Conservation (phyloP, 2,329 filamentous ascomycete species). For the Ophiostoma ips region DNA sequence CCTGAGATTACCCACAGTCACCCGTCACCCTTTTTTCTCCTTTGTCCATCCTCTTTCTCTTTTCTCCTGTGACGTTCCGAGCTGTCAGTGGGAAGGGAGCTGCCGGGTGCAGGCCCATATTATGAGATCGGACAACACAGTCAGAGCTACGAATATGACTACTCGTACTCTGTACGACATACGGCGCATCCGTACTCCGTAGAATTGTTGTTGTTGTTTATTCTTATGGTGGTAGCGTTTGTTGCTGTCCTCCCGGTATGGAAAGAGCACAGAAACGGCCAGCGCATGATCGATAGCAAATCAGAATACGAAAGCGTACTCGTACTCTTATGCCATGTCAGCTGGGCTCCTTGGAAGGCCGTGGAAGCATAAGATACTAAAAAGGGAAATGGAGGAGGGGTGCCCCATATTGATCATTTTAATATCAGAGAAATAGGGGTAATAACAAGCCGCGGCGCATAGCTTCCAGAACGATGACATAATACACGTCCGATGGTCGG, state of each 20-base stretch:
- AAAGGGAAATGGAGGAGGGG: too few species aligned
- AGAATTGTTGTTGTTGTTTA: too few species aligned
- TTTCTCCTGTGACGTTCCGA: background rate
- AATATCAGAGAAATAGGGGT: slow-evolving; percentile 10
- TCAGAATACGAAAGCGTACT: too few species aligned
- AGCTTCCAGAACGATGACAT: slow-evolving; percentile 6
- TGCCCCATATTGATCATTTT: slow-evolving; percentile 6
- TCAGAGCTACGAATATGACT: too few species aligned
- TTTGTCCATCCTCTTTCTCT: background rate
- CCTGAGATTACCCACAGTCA: slow-evolving; percentile 4
- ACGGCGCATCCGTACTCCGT: too few species aligned
- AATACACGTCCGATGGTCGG: slow-evolving; percentile 11
- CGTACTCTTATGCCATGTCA: too few species aligned
- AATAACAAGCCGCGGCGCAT: slow-evolving; percentile 6
- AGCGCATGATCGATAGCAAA: too few species aligned
- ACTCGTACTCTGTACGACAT: too few species aligned
- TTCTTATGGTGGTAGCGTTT: too few species aligned
- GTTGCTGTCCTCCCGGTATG: too few species aligned
- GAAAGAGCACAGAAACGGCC: background rate
- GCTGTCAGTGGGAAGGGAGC: background rate
- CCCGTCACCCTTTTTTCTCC: background rate
- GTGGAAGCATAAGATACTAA: background rate
- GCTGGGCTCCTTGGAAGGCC: background rate
- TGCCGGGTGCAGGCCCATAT: background rate
- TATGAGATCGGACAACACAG: background rate